phyloP scores from a whole-genome alignment of 1,139 yeast genomes.

The Pichia sp. region DNA sequence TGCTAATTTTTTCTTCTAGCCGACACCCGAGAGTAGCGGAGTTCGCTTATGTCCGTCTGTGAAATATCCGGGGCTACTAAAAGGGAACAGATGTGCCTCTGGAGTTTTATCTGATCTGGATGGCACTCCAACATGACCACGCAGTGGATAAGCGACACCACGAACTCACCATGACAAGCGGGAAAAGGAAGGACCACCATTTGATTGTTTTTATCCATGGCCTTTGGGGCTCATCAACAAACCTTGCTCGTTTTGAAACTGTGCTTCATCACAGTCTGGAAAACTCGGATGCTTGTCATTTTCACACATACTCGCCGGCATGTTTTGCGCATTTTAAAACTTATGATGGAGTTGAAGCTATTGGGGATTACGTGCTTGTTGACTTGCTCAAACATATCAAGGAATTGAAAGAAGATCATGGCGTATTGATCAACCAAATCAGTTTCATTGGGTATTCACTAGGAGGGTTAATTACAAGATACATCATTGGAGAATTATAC shows the following conservation, averaged over 20 bases:
- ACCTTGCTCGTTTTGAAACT: constrained; percentile 54
- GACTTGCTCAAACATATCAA: constrained; percentile 58
- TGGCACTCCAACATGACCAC: too few species aligned
- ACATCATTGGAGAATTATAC: constrained; percentile 61
- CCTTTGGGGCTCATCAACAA: constrained; percentile 78
- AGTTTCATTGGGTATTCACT: constrained; percentile 79
- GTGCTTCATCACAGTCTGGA: constrained; percentile 42
- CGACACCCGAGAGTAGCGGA: background rate
- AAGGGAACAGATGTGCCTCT: too few species aligned
- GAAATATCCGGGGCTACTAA: too few species aligned
- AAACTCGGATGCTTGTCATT: constrained; percentile 29
- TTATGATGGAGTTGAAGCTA: constrained; percentile 72
- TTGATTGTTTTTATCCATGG: constrained; percentile 80
- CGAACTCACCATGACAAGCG: too few species aligned
- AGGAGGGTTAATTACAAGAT: constrained; percentile 75
- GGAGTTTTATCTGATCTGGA: too few species aligned
- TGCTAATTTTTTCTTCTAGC: background rate
- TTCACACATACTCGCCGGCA: constrained; percentile 56
- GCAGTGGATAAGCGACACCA: too few species aligned
- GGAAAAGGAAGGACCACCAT: constrained; percentile 44
- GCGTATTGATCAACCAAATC: constrained; percentile 39
- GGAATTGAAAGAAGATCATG: constrained; percentile 34
- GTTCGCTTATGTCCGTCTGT: background rate
- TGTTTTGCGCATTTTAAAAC: constrained; percentile 69
- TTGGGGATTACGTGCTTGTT: constrained; percentile 60